Conservation (phyloP, 176 grass and related monocot genomes). For the Lolium rigidum region DNA sequence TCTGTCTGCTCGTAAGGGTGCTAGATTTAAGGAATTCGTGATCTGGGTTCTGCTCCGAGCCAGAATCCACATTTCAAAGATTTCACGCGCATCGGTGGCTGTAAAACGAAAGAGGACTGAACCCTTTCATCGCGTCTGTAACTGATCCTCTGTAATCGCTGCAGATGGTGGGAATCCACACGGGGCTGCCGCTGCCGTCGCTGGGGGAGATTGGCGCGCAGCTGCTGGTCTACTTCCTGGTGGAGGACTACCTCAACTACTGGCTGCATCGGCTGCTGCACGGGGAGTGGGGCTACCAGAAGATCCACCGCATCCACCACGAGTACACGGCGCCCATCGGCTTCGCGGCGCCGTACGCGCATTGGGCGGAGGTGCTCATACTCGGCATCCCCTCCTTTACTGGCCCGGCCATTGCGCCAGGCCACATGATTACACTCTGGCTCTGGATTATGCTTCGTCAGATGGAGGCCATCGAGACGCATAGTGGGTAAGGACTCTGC, state of each 20-base stretch:
- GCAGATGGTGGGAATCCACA: slow-evolving; percentile 85
- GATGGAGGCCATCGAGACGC: slow-evolving; percentile 86
- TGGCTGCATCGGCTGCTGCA: slow-evolving; percentile 91
- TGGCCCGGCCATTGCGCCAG: slow-evolving; percentile 70
- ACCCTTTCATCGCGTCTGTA: neutral
- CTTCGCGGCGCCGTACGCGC: slow-evolving; percentile 82
- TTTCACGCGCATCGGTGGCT: neutral
- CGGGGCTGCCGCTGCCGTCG: slow-evolving; percentile 69
- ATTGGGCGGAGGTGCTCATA: slow-evolving; percentile 90
- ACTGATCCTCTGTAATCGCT: neutral
- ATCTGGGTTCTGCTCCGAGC: slow-evolving; percentile 32
- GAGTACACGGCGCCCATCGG: slow-evolving; percentile 87
- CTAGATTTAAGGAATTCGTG: slow-evolving; percentile 6
- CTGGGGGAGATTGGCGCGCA: slow-evolving; percentile 60
- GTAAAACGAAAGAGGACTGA: neutral
- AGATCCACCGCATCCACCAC: slow-evolving; percentile 62
- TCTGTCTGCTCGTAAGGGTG: slow-evolving; percentile 1
- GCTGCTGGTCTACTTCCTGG: slow-evolving; percentile 66
- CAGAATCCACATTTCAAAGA: neutral
- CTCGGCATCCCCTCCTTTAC: slow-evolving; percentile 75
- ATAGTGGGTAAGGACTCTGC: slow-evolving; percentile 73
- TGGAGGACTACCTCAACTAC: slow-evolving; percentile 89
- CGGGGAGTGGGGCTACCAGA: slow-evolving; percentile 64
- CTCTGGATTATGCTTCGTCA: slow-evolving; percentile 85
- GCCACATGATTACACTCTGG: slow-evolving; percentile 94